phyloP scores from a whole-genome alignment of 1,139 yeast species.

The Chernovozyma aurita region DNA sequence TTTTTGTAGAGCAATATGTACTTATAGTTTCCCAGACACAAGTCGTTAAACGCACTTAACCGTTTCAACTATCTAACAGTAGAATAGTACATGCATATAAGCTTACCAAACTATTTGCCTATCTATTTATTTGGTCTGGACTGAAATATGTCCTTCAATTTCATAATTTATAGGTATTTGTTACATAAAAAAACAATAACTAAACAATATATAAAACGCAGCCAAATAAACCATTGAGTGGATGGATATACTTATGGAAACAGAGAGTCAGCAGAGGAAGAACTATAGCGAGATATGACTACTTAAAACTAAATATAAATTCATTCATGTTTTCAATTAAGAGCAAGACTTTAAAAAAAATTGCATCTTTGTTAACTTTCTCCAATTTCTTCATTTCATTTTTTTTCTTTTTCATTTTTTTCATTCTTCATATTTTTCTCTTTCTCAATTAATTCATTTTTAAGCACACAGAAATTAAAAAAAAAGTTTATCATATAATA shows the following conservation, averaged over 20 bases:
- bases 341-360: background rate
- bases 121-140: too few relatives aligned
- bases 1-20: too few relatives aligned
- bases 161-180: background rate
- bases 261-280: background rate
- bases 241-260: background rate
- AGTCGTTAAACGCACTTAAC: too few relatives aligned
- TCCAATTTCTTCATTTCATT: background rate
- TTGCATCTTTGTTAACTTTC: background rate
- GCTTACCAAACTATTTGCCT: too few relatives aligned
- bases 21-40: too few relatives aligned
- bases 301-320: background rate
- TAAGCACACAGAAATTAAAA: slow-evolving; percentile 1
- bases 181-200: background rate
- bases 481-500: slow-evolving; percentile 1
- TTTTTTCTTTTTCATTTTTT: background rate
- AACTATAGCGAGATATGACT: background rate
- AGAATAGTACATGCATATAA: too few relatives aligned
- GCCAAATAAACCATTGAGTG: background rate
- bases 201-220: background rate
- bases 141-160: too few relatives aligned
- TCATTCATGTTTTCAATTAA: slow-evolving; percentile 1
- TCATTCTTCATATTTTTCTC: background rate
- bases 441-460: background rate
- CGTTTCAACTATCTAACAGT: too few relatives aligned